Base-by-base conservation (phyloP, 176 grass and related monocot species). In the Luzula sylvatica region DNA sequence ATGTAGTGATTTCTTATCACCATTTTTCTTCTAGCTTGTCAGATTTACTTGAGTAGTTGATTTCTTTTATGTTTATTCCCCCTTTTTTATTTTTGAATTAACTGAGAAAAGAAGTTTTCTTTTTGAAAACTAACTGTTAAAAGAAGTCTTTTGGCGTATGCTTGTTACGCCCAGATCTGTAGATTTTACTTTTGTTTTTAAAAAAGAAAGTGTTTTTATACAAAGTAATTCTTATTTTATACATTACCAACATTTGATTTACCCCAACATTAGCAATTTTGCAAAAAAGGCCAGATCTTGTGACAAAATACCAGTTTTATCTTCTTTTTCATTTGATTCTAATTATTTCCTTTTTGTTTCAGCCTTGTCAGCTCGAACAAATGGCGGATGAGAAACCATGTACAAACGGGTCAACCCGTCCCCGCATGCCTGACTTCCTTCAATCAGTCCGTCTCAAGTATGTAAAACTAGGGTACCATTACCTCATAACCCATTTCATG, bases 401-500 rank as follows among this genome's bases (percentile, higher is more conserved):
- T n/a, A 59, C 55, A 15, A 58, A 24, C 20, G 40, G 46, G 45
- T 61, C 76, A 56, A 68, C 65, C 43, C 82, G 68, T 28, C 41
- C 72, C 3, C 56, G 56, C 2, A 54, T 94, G 39, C 87, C 82
- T 19, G 82, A 86, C 53, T 94, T 94, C 82, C 83, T 66, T 68
- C 82, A 94, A 74, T 87, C 87, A 1, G 87, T 87, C 53, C 71
- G 72, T 20, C 89, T 95, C 56, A 95, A 95, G 61, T 95, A 95
- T 52, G 89, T 95, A 51, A 88, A 85, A 58, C 89, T 95, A 18
- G 89, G 89, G 40, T 95, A 95, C 80, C 89, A 75, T 52, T 75
- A 95, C 89, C 76, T 95, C 17, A 95, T 95, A 67, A 84, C 80
- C 67, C 89, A 88, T 72, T 78, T 78, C 27, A 83, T 87, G 75